These are phyloP conservation scores for Effrenium voratum DNA, from an alignment of 73 alveolate species.

Conservation along the genomic window DNA sequence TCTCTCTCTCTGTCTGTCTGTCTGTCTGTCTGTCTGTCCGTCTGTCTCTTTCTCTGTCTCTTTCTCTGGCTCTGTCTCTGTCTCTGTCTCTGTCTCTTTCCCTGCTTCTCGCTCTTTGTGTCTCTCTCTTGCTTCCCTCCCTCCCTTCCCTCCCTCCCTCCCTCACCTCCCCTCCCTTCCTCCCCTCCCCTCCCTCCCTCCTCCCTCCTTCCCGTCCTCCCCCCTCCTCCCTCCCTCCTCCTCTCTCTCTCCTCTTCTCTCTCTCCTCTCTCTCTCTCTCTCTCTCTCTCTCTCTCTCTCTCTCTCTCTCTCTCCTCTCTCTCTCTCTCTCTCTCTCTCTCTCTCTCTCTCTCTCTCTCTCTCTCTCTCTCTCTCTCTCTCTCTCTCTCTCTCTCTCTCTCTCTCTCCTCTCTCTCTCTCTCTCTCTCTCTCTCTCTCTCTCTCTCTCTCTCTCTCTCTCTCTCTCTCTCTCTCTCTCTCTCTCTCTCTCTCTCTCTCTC, in stretches of 20 bases:
- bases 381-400: conserved; percentile 29
- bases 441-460: conserved; percentile 33
- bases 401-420: conserved; percentile 23
- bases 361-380: conserved; percentile 26
- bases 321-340: conserved; percentile 31
- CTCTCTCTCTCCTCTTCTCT: not conserved
- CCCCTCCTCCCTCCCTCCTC: not conserved
- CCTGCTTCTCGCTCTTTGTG: not conserved
- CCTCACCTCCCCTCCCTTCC: not conserved
- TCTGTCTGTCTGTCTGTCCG: not conserved
- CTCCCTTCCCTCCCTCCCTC: not conserved
- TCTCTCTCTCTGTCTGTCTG: not conserved
- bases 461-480: conserved; percentile 38
- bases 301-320: conserved; percentile 1
- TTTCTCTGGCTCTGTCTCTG: not conserved
- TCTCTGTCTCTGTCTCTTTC: not conserved
- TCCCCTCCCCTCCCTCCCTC: not conserved
- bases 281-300: not conserved
- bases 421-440: conserved; percentile 33
- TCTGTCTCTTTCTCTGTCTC: not conserved
- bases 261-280: conserved; percentile 18
- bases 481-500: conserved; percentile 30
- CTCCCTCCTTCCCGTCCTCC: not conserved
- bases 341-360: conserved; percentile 28
- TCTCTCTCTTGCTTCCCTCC: not conserved